Evolutionary conservation across 2,329 filamentous ascomycete genomes (phyloP).

Genomic region (Raffaelea arxii): DNA sequence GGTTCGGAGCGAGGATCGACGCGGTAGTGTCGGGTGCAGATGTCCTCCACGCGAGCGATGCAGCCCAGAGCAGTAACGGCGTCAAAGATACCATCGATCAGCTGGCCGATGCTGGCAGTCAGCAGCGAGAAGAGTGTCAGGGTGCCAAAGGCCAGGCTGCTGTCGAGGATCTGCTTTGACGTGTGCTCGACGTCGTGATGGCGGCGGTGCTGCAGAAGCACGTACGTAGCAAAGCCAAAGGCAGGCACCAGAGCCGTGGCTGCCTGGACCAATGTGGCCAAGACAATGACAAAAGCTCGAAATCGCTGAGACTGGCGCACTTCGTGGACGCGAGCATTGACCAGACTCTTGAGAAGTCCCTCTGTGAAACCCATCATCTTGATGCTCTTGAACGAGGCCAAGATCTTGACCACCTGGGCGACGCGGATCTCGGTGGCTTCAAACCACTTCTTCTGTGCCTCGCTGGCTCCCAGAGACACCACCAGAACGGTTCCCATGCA

Average conservation of each 20-base stretch:
- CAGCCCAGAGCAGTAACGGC: neutral
- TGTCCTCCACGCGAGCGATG: neutral
- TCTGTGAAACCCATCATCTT: neutral
- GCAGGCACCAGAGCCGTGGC: neutral
- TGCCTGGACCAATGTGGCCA: neutral
- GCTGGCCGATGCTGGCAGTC: neutral
- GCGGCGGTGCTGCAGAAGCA: neutral
- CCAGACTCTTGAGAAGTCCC: neutral
- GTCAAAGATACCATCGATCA: neutral
- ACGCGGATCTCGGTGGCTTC: neutral
- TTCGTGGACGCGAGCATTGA: neutral
- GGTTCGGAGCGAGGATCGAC: neutral
- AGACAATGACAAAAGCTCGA: neutral
- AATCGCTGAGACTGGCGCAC: neutral
- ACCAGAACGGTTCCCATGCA: neutral
- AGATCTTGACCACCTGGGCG: neutral
- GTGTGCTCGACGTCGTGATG: neutral
- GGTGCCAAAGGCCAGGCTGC: neutral
- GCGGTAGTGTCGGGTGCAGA: neutral
- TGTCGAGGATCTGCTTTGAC: neutral
- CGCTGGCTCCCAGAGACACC: neutral
- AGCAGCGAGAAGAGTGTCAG: neutral
- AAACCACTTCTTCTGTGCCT: neutral
- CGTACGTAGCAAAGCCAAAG: neutral
- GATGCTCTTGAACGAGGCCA: neutral